Percentiles rank a stretch among this genome's conserved stretches.
These are phyloP conservation scores for Mortierella sp. DNA, from an alignment of 371 early-diverging fungal species.

Conservation along the genomic window DNA sequence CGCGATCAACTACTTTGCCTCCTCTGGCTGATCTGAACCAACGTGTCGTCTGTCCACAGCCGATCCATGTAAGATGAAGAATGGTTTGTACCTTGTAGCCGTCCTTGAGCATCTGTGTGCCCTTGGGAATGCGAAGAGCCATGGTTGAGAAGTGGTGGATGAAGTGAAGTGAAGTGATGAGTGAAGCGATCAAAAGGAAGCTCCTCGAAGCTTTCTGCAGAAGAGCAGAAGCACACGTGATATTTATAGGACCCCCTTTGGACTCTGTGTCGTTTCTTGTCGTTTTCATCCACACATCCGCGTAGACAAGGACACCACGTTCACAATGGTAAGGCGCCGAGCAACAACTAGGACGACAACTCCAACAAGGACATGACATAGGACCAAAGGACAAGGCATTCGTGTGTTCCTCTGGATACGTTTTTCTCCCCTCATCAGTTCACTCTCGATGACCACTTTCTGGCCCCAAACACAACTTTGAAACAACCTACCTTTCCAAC, in stretches of 20 bases:
- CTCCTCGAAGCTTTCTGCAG: conserved; percentile 48
- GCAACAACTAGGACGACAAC: not conserved
- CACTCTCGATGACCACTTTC: too few relatives aligned
- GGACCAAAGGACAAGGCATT: too few relatives aligned
- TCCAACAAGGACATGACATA: not conserved
- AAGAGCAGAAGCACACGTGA: too few relatives aligned
- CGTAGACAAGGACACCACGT: not conserved
- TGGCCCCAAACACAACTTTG: too few relatives aligned
- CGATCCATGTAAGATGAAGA: not conserved
- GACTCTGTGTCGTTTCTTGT: not conserved
- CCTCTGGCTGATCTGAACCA: conserved; percentile 10
- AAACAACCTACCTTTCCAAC: not conserved
- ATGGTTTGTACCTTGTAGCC: conserved; percentile 89
- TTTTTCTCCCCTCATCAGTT: too few relatives aligned
- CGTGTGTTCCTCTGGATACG: too few relatives aligned
- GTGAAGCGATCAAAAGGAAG: conserved; percentile 32
- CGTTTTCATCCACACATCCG: not conserved
- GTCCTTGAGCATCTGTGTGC: conserved; percentile 94
- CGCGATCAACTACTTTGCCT: conserved; percentile 10
- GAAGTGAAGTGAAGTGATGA: conserved; percentile 2
- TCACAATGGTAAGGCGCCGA: conserved; percentile 18
- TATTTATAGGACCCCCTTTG: too few relatives aligned
- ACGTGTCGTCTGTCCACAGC: not conserved
- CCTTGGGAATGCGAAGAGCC: conserved; percentile 95
- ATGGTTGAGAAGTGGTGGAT: conserved; percentile 58